Evolutionary conservation across 192 early-diverging fungal species (phyloP).

Genomic region (Umbelopsis vinacea): DNA sequence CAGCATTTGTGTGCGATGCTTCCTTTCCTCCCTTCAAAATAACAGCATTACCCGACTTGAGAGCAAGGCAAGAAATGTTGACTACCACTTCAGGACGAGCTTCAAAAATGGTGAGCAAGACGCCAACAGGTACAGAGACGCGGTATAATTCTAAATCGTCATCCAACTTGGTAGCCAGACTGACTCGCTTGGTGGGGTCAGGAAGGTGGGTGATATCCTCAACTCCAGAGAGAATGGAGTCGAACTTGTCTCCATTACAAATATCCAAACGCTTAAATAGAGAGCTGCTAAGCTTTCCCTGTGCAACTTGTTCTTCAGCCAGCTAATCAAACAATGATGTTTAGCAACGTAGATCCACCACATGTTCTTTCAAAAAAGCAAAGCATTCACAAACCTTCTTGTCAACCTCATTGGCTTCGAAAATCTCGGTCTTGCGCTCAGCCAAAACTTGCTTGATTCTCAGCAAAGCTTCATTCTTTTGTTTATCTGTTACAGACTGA

Average conservation of each 20-base stretch:
- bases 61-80: constrained; percentile 91
- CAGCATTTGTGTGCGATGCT: constrained; percentile 78
- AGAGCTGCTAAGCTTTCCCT: constrained; percentile 73
- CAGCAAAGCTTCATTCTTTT: constrained; percentile 79
- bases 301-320: constrained; percentile 69
- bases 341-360: neutral
- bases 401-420: constrained; percentile 80
- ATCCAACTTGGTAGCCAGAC: constrained; percentile 79
- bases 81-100: constrained; percentile 98
- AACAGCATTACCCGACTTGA: constrained; percentile 98
- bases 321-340: constrained; percentile 41
- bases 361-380: neutral
- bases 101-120: constrained; percentile 97
- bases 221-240: constrained; percentile 87
- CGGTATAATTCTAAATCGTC: constrained; percentile 86
- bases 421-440: constrained; percentile 68
- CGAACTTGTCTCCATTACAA: constrained; percentile 81
- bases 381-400: constrained; percentile 55
- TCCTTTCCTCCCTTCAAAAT: constrained; percentile 98
- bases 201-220: constrained; percentile 82
- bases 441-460: constrained; percentile 71
- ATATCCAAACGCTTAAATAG: constrained; percentile 92
- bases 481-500: constrained; percentile 67
- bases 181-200: constrained; percentile 86
- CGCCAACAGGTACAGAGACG: constrained; percentile 92